Base-by-base conservation (phyloP, 2,329 filamentous ascomycete species). In the Endocalyx cinctus region DNA sequence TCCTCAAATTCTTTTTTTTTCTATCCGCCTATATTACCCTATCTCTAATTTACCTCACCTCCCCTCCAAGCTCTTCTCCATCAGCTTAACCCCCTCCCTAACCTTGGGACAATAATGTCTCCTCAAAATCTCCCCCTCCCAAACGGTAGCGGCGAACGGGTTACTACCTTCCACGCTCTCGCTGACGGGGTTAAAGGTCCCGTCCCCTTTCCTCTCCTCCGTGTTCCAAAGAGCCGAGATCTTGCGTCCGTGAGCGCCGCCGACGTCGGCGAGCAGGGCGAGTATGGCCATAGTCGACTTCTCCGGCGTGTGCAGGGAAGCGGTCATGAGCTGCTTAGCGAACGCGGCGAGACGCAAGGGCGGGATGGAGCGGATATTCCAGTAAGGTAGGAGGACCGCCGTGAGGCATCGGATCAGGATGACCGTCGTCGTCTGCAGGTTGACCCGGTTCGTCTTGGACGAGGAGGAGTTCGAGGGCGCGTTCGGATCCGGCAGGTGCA, bases 381-480 rank as follows among this genome's bases (percentile, higher is more conserved):
- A 78, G 29, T 78, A 66, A 1, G 90, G 87, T 1, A 94, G 71
- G 14, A 98, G 78, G 19, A 89, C 77, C 3, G 84, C 82, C 5
- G 86, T 84, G 5, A 98, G 72, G 32, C 87, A 92, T 43, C 89
- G 84, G 41, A 97, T 75, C 33, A 98, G 78, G 17, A 98, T 80
- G 13, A 96, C 88, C 3, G 89, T 92, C 0, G 89, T 95, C 1
- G 92, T 98, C 54, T 94, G 85, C 35, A 96, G 80, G 64, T 98
- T 97, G 65, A 98, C 79, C 59, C 85, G 92, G 56, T 79, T 80
- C 25, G 68, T 58, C 26, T 63, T 63, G 34, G 64, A 50, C 38
- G 58, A 43, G 45, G 65, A 53, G 45, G 57, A 50, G n/a, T 57
- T 60, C 26, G 55, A 54, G n/a, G 59, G 57, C 23, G 61, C 52